phyloP scores from a whole-genome alignment of 2,329 filamentous ascomycete genomes.

The Ophiobolus disseminans region DNA sequence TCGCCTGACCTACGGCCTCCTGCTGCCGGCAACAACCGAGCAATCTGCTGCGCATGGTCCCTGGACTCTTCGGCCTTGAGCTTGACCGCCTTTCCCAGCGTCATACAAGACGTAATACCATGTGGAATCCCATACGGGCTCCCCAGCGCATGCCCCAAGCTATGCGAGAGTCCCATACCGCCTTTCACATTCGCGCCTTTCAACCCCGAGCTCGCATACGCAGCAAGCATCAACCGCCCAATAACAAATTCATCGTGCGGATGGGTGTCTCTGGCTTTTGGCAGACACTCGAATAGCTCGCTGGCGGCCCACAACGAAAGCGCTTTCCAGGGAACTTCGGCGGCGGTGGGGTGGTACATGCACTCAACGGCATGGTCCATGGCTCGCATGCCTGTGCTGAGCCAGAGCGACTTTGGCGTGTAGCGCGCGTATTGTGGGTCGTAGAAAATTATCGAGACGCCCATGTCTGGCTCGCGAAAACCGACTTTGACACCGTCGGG shows the following conservation, averaged over 20 bases:
- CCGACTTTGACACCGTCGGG: neutral
- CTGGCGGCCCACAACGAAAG: neutral
- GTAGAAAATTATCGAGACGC: neutral
- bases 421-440: neutral
- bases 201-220: neutral
- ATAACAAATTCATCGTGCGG: neutral
- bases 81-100: neutral
- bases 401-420: neutral
- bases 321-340: neutral
- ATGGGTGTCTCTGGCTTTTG: neutral
- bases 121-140: neutral
- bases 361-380: neutral
- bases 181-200: neutral
- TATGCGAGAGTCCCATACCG: neutral
- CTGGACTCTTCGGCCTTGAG: constrained; percentile 1
- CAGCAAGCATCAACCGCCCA: neutral
- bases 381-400: neutral
- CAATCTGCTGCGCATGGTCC: constrained; percentile 2
- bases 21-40: constrained; percentile 1
- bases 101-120: neutral
- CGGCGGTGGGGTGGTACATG: neutral
- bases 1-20: neutral
- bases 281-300: neutral
- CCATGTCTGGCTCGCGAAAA: neutral
- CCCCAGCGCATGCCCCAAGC: neutral